Evolutionary conservation across 306 rosid species (phyloP).

Genomic region (Cucumis sativus): DNA sequence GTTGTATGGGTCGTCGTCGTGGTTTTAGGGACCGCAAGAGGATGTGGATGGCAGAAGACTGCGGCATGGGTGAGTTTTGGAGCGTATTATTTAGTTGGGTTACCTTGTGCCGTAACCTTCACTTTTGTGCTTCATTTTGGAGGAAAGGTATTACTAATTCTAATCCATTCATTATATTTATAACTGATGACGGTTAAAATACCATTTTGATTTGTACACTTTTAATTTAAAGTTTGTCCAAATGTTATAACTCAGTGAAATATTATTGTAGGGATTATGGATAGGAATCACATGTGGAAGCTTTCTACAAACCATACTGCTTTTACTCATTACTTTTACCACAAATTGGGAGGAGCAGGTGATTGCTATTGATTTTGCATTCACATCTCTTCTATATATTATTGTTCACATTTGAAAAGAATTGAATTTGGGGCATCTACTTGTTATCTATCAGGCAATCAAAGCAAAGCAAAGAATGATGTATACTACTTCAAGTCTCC

Average conservation of each 20-base stretch:
- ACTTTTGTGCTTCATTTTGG: conserved; percentile 15
- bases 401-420: too few species aligned
- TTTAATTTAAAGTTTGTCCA: too few species aligned
- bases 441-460: neutral
- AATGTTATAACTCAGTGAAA: too few species aligned
- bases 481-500: neutral
- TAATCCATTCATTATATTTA: too few species aligned
- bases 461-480: neutral
- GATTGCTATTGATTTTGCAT: too few species aligned
- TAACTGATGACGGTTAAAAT: too few species aligned
- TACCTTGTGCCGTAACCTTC: conserved; percentile 14
- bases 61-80: conserved; percentile 17
- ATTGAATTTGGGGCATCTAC: neutral
- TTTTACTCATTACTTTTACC: neutral
- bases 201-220: too few species aligned
- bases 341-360: conserved; percentile 1
- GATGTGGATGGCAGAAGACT: conserved; percentile 20
- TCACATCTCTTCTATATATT: too few species aligned
- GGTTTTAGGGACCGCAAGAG: conserved; percentile 11
- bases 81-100: conserved; percentile 17
- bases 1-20: neutral
- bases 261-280: conserved; percentile 7
- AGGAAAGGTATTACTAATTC: conserved; percentile 12
- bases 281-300: conserved; percentile 1
- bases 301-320: neutral